These are phyloP conservation scores for Colletotrichum orchidophilum DNA, from an alignment of 2,329 filamentous ascomycete species.

Conservation along the genomic window DNA sequence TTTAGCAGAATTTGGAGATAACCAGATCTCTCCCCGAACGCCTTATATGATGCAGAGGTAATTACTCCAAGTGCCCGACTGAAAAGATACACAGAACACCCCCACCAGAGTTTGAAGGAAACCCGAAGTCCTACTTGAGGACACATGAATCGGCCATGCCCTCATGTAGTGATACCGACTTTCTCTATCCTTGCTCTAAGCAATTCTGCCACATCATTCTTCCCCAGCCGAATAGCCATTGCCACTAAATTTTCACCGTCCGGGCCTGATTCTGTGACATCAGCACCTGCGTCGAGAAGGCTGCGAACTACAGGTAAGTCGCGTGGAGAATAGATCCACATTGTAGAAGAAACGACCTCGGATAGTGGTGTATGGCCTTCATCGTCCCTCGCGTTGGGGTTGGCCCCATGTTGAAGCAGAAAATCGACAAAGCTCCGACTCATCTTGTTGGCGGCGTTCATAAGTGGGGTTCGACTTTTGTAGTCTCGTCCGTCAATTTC, in stretches of 20 bases:
- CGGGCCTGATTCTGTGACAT: not conserved
- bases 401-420: not conserved
- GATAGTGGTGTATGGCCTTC: not conserved
- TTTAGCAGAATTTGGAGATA: too few relatives aligned
- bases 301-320: not conserved
- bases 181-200: rapidly evolving
- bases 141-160: not conserved
- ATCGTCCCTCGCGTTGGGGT: not conserved
- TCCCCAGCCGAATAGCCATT: not conserved
- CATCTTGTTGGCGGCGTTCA: not conserved
- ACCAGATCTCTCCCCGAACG: not conserved
- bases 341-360: too few relatives aligned
- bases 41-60: not conserved
- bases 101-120: not conserved
- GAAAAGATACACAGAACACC: not conserved
- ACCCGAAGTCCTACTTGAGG: not conserved
- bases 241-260: not conserved
- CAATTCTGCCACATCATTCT: rapidly evolving
- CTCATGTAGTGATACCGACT: not conserved
- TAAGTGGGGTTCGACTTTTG: not conserved
- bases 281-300: not conserved
- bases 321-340: too few relatives aligned
- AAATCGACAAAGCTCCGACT: rapidly evolving
- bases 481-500: not conserved
- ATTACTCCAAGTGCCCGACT: not conserved